Base-by-base conservation (phyloP, 1,284 basidiomycete genomes). In the Ustilago hordei region DNA sequence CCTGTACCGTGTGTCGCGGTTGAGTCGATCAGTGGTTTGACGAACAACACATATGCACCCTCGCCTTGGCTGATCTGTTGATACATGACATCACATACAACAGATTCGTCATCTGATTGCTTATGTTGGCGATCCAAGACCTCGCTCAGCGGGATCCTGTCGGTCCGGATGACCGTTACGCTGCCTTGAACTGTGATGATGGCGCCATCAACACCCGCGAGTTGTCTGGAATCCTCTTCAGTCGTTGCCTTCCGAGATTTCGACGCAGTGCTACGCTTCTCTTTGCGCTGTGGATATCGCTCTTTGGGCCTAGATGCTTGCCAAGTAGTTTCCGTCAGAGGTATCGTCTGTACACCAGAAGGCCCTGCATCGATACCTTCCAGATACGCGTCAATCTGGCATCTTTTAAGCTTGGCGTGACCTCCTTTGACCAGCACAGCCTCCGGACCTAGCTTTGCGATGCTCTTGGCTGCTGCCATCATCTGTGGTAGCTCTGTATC, bases 371-470 rank as follows among this genome's bases (percentile, higher is more conserved):
- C 36, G 3, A 61, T 7, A 11, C 61, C 52, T 8, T 53, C 34
- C 32, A 73, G 31, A 54, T 52, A 64, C 0, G 23, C 31, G 2
- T 78, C 54, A 6, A 83, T 54, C n/a, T 73, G 63, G 0, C 39
- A 48, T 38, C 52, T 57, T 2, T 19, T 53, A 15, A 81, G 57
- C n/a, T 69, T 54, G 4, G 93, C 82, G 83, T 98, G 95, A 0
- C 95, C 95, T 8, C 95, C 95, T 84, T 98, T 98, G 69, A 98
- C 87, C 2, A 98, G 89, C 0, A 94, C 91, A 0, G 91, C 90
- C 4, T 87, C 84, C 0, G 90, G 86, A 0, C 91, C 91, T 3
- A 90, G 84, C 0, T 68, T 52, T 0, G 89, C 86, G 1, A 96
- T 87, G 50, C 87, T 85, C 55, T 87, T 85, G 0, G 92, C 91